Base-by-base conservation (phyloP, 441 rosid species). In the Capsella rubella region DNA sequence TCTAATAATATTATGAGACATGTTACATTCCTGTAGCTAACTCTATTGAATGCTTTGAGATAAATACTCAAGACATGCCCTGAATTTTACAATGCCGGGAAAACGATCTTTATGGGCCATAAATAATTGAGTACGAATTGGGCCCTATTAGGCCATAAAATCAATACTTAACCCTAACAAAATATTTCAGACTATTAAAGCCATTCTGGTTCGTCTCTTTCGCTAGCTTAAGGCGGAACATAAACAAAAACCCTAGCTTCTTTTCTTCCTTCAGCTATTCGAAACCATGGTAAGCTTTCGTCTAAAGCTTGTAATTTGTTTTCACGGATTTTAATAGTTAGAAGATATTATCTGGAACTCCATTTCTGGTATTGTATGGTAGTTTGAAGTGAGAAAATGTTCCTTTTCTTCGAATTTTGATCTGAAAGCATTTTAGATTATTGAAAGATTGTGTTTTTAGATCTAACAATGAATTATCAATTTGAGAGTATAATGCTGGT, bases 251-350 rank as follows among this genome's bases (percentile, higher is more conserved):
- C 75, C 75, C 79, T 76, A 76, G 71, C 34, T 52, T 46, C 45
- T 8, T 29, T 32, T 14, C 5, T 54, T 34, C 25, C 45, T 31
- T 6, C 7, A 5, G 46, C 50, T 15, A 16, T 62, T 64, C 32
- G 67, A 39, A 76, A 69, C 53, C 75, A 76, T 76, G 79, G 79
- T 76, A 70, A 69, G 75, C 64, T 61, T 9, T 32, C 37, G n/a
- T 75, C 42, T 50, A 3, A 21, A 49, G n/a, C 55, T 56, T 67
- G 9, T 5, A 12, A 42, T 57, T 37, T 37, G 0, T 4, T 14
- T 50, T 25, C 37, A 12, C 66, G 6, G 21, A 37, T 39, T 58
- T 58, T 67, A 0, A 9, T 58, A 9, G 42, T 40, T 56, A 3
- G n/a, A 32, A 32, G 8, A 64, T 28, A 52, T 35, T 8, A 31